Evolutionary conservation across 768 basidiomycete genomes (phyloP), one percentile per base, ranked within the genome.

Genomic region (Mycena venus): DNA sequence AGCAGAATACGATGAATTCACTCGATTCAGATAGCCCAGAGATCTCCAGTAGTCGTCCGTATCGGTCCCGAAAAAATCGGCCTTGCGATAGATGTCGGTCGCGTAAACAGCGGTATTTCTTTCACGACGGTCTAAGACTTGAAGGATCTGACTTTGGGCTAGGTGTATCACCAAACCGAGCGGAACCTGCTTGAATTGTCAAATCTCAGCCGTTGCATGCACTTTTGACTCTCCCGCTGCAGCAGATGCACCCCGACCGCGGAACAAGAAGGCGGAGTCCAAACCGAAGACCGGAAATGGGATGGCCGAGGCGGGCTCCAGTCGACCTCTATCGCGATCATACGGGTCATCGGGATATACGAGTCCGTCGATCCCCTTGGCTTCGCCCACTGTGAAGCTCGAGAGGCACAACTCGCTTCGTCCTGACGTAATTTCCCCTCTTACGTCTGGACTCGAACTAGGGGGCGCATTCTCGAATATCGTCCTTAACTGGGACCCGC

Each of bases 201-300:
- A 76, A 34, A 76, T 76, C n/a, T 76, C 75, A 4, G 72, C 63
- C 31, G 75, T 73, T 10, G 40, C 75, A 1, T 76, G 75, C 42
- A 76, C 72, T 12, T 76, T 76, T 47, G 75, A 76, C 38, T 73
- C 72, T 25, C 75, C 75, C 32, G 75, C 75, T 10, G 75, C 75
- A 21, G 71, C 71, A 23, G 75, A 76, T 34, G 23, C 42, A 19
- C 72, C 75, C 15, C 72, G 75, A 4, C 75, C 72, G 0, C 68
- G 75, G 72, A 76, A 73, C 47, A 73, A 73, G 75, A 76, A 76
- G 38, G 29, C 67, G 1, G 75, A 76, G 7, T 25, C 68, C 23
- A 76, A 76, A 32, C 47, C 72, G 10, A 70, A 76, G 58, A n/a
- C 12, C 53, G 55, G 58, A 5, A 72, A 75, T 44, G 65, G 75